Conservation (phyloP, 2,329 filamentous ascomycete species). For the Berkeleyomyces basicola region DNA sequence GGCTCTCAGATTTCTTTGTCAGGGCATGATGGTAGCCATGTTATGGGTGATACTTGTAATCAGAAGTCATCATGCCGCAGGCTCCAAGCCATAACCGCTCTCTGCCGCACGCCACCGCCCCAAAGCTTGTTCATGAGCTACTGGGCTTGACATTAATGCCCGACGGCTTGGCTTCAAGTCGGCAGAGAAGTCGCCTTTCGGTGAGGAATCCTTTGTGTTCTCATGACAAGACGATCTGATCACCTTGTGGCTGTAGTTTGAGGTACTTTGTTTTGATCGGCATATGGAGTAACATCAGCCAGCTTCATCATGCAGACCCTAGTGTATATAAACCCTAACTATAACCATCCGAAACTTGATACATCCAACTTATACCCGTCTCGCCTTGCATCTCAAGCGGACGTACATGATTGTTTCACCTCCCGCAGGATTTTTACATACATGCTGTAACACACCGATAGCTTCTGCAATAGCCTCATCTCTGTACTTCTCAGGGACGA, state of each 20-base stretch:
- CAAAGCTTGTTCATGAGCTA: not conserved
- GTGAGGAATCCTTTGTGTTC: too few relatives aligned
- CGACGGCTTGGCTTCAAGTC: not conserved
- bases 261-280: too few relatives aligned
- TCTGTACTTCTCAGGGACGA: constrained; percentile 29
- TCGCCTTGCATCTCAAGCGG: constrained; percentile 32
- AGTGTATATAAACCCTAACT: not conserved
- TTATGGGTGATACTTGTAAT: not conserved
- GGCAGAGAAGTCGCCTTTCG: too few relatives aligned
- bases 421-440: constrained; percentile 29
- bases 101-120: not conserved
- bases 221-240: too few relatives aligned
- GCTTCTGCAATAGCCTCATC: constrained; percentile 38
- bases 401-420: constrained; percentile 41
- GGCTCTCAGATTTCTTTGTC: not conserved
- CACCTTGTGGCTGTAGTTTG: too few relatives aligned
- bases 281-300: too few relatives aligned
- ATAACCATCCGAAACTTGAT: constrained; percentile 19
- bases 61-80: not conserved
- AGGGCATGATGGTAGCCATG: not conserved
- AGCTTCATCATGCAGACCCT: not conserved
- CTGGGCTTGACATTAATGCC: not conserved
- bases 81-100: not conserved
- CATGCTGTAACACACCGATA: constrained; percentile 34
- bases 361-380: constrained; percentile 19